phyloP scores from a whole-genome alignment of 1,284 basidiomycete genomes.

The Schizopora paradoxa region DNA sequence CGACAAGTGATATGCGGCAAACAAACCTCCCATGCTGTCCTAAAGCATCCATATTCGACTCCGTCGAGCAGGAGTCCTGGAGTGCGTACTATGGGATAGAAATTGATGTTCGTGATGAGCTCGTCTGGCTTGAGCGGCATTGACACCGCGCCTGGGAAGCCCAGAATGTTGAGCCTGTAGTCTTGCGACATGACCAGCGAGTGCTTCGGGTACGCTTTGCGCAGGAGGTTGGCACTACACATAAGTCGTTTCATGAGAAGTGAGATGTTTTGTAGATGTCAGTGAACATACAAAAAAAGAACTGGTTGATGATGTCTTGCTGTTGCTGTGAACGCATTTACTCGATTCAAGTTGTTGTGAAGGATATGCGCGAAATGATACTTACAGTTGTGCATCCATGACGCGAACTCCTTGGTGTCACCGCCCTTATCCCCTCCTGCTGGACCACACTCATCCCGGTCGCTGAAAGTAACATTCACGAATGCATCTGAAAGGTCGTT shows the following conservation, averaged over 20 bases:
- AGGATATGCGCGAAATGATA: too few relatives aligned
- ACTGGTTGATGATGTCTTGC: constrained; percentile 2
- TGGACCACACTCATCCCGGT: too few relatives aligned
- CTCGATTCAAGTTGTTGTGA: too few relatives aligned
- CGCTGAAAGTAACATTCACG: too few relatives aligned
- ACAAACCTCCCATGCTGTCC: constrained; percentile 52
- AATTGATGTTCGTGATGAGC: constrained; percentile 43
- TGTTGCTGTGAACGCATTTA: constrained; percentile 1
- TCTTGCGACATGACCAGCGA: constrained; percentile 52
- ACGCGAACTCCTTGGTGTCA: too few relatives aligned
- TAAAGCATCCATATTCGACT: constrained; percentile 51
- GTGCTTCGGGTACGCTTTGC: constrained; percentile 55
- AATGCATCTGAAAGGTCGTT: too few relatives aligned
- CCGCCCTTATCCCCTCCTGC: too few relatives aligned
- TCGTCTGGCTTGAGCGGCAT: constrained; percentile 45
- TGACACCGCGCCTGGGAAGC: constrained; percentile 44
- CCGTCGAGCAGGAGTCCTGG: constrained; percentile 49
- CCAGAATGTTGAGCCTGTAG: constrained; percentile 40
- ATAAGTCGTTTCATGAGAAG: constrained; percentile 6
- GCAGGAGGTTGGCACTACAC: constrained; percentile 45
- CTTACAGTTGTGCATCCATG: too few relatives aligned
- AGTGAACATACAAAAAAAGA: constrained; percentile 12
- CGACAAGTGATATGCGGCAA: neutral
- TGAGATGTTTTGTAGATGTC: constrained; percentile 11
- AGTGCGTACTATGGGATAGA: constrained; percentile 42